Base-by-base conservation (phyloP, 768 basidiomycete genomes). In the Inosperma sp. region DNA sequence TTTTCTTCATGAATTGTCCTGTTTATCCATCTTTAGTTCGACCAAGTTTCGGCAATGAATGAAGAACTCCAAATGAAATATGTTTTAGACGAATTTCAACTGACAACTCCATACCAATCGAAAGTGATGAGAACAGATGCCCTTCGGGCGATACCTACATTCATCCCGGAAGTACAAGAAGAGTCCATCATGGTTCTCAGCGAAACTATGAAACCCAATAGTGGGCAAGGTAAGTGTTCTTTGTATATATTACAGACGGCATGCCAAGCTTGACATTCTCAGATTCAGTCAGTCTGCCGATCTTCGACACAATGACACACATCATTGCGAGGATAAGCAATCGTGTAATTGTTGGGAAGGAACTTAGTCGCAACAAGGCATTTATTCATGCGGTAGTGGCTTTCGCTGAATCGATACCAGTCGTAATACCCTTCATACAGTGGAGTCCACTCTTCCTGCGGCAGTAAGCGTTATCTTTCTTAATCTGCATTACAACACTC, bases 281-380 rank as follows among this genome's bases (percentile, higher is more conserved):
- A 68, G 68, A 62, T 40, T 51, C 43, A 25, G 48, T 51, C 19
- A 54, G 23, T 30, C 68, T 14, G 62, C 62, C 3, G 14, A 36
- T 68, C 25, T 71, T 71, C 46, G 58, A 67, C 44, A 68, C 67
- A 13, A 70, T 71, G 67, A 72, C 68, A 23, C 65, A 68, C 48
- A 47, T 70, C 40, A 65, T 71, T 51, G 70, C 67, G 7, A 57
- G 70, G 45, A 66, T 70, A 44, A 70, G 65, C 52, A 71, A 72
- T 57, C 64, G 70, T 41, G 69, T 67, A 12, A 64, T 71, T n/a
- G 65, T 72, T 52, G 69, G 69, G n/a, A 34, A 54, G 13, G 65
- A 63, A 26, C 41, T 69, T 17, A 69, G 69, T 56, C 70, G 68
- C 49, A 66, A 72, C 52, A 46, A 64, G n/a, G 51, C 52, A 22